phyloP scores from a whole-genome alignment of 345 rosid genomes.

The Combretum micranthum region DNA sequence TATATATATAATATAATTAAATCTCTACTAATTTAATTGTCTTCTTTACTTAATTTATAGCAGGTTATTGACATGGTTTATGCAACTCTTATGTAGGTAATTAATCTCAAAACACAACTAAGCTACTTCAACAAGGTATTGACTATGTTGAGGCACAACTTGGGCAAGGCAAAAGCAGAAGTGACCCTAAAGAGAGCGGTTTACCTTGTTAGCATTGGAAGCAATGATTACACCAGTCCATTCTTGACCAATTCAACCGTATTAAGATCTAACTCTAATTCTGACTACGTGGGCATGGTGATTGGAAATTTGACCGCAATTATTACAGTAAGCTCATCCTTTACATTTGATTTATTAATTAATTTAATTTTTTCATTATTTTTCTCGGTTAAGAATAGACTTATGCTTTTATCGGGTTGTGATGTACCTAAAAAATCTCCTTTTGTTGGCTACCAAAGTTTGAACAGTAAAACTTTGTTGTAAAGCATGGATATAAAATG shows the following conservation, averaged over 20 bases:
- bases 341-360: background rate
- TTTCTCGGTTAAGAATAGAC: no score
- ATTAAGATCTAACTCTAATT: conserved; percentile 9
- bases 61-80: background rate
- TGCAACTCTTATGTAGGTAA: conserved; percentile 18
- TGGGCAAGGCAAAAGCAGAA: conserved; percentile 26
- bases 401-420: no score
- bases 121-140: conserved; percentile 26
- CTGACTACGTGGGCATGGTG: conserved; percentile 20
- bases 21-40: no score
- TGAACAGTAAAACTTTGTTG: no score
- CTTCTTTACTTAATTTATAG: no score
- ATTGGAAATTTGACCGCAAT: conserved; percentile 21
- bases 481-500: no score
- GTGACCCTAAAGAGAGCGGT: conserved; percentile 28
- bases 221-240: conserved; percentile 22
- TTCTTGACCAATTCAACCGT: conserved; percentile 13
- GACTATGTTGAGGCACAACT: conserved; percentile 17
- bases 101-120: conserved; percentile 29
- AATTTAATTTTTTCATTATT: no score
- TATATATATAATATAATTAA: no score
- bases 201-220: conserved; percentile 33
- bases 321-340: conserved; percentile 20
- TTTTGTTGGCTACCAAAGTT: no score
- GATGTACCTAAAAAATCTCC: no score